Conservation (phyloP, 176 grass and related monocot genomes). For the Carex parvula region DNA sequence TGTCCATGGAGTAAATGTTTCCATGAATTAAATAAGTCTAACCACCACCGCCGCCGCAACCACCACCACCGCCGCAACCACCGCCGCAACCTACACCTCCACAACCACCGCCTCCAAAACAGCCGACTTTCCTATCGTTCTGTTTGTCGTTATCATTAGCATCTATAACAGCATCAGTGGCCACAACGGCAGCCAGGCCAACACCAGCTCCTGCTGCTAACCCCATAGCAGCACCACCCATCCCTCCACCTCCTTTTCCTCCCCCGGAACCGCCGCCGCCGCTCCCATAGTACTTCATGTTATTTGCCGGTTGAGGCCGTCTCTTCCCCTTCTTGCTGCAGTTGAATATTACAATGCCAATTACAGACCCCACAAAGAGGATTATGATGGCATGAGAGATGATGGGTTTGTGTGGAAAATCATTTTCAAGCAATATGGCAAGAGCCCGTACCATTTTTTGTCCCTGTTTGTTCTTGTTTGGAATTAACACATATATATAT, state of each 20-base stretch:
- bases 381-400: background rate
- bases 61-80: background rate
- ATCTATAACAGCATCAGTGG: background rate
- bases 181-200: background rate
- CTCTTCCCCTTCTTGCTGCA: background rate
- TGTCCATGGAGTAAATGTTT: no score
- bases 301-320: background rate
- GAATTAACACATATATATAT: background rate
- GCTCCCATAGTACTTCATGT: background rate
- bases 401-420: background rate
- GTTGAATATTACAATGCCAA: slow-evolving; percentile 16
- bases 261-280: background rate
- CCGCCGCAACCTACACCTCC: background rate
- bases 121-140: no score
- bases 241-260: background rate
- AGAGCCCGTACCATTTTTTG: slow-evolving; percentile 5
- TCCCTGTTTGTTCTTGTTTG: background rate
- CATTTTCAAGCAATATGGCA: background rate
- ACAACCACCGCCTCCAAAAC: background rate
- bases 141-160: no score
- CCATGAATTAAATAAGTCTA: no score
- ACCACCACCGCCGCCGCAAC: background rate
- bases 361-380: background rate
- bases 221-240: slow-evolving; percentile 9
- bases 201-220: slow-evolving; percentile 14